Evolutionary conservation across 176 grass and related monocot genomes (phyloP).

Genomic region (Oryza punctata): DNA sequence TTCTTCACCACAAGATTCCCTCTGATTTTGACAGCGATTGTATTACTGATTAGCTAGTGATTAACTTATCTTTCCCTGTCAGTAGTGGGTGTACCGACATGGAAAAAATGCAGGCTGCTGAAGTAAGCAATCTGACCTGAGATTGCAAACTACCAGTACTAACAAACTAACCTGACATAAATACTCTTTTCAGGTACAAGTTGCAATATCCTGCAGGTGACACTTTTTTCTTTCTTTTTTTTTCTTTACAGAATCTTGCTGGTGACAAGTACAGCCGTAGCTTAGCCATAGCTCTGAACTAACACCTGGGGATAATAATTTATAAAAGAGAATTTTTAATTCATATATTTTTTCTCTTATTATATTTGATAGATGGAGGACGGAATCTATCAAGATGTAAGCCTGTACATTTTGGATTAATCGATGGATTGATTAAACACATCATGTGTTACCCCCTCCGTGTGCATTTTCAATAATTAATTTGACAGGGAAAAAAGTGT

Average conservation of each 20-base stretch:
- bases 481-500: neutral
- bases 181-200: slow-evolving; percentile 20
- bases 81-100: slow-evolving; percentile 54
- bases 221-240: neutral
- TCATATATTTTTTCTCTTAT: neutral
- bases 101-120: slow-evolving; percentile 15
- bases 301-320: slow-evolving; percentile 25
- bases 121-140: slow-evolving; percentile 41
- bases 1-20: slow-evolving; percentile 32
- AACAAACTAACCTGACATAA: slow-evolving; percentile 42
- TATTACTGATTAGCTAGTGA: neutral
- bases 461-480: slow-evolving; percentile 2
- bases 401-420: slow-evolving; percentile 17
- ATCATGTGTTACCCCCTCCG: slow-evolving; percentile 23
- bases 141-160: neutral
- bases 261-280: slow-evolving; percentile 16
- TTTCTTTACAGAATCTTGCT: slow-evolving; percentile 27
- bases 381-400: slow-evolving; percentile 18
- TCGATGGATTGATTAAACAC: neutral
- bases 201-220: slow-evolving; percentile 41
- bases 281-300: slow-evolving; percentile 21
- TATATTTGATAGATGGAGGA: neutral
- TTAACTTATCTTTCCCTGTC: slow-evolving; percentile 26
- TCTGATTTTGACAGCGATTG: slow-evolving; percentile 29
- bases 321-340: neutral